Conservation (phyloP, 129 eudicot genomes). For the Flaveria ramosissima region DNA sequence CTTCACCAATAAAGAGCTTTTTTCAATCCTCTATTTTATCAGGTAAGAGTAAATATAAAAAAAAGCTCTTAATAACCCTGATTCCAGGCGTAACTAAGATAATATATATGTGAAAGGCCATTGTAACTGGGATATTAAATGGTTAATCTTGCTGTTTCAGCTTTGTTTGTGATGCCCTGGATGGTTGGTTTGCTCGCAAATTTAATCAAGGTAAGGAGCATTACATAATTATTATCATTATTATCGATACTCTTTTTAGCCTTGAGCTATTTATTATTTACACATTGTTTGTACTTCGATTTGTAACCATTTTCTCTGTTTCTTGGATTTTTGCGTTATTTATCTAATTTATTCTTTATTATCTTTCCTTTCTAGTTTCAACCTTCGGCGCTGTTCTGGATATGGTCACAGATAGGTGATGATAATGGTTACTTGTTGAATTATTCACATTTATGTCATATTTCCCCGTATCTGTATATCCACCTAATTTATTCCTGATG, state of each 20-base stretch:
- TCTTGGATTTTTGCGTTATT: background rate
- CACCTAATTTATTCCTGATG: constrained; percentile 12
- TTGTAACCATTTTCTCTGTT: constrained; percentile 9
- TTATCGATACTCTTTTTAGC: background rate
- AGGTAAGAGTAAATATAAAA: constrained; percentile 47
- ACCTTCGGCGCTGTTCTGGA: constrained; percentile 97
- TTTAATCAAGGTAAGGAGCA: constrained; percentile 80
- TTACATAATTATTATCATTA: constrained; percentile 1
- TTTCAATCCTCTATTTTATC: constrained; percentile 75
- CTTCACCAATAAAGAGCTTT: constrained; percentile 73
- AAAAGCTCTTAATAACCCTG: background rate
- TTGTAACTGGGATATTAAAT: constrained; percentile 12
- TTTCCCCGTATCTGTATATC: constrained; percentile 8
- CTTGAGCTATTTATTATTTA: background rate
- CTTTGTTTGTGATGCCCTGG: constrained; percentile 97
- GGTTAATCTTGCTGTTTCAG: constrained; percentile 43
- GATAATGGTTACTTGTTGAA: background rate
- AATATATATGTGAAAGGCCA: background rate
- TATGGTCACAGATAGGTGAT: constrained; percentile 95
- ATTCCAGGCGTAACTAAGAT: constrained; percentile 10
- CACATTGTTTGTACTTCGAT: background rate
- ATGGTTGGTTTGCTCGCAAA: constrained; percentile 99
- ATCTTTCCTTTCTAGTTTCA: constrained; percentile 56
- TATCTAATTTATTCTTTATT: constrained; percentile 22
- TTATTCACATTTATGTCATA: background rate